phyloP scores from a whole-genome alignment of 2,329 filamentous ascomycete genomes.

The Alternaria ventricosa region DNA sequence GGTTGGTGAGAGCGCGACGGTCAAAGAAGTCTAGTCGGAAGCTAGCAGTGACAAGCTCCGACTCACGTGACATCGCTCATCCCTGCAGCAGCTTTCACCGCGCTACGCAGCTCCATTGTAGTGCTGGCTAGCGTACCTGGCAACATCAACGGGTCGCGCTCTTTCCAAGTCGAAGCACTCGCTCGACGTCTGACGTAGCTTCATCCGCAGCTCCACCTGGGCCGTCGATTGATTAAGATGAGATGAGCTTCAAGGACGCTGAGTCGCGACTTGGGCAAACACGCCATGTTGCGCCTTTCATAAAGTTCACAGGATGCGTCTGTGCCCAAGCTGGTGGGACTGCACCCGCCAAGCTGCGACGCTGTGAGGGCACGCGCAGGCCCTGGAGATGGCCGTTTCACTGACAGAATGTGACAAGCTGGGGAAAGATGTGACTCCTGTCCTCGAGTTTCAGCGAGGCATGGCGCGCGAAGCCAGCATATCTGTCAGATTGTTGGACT shows the following conservation, averaged over 20 bases:
- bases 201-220: not conserved
- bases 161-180: not conserved
- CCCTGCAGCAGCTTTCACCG: conserved; percentile 16
- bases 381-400: conserved; percentile 7
- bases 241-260: not conserved
- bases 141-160: not conserved
- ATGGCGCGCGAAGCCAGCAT: not conserved
- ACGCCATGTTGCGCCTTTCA: conserved; percentile 3
- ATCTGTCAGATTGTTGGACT: not conserved
- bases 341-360: conserved; percentile 6
- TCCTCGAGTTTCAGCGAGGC: not conserved
- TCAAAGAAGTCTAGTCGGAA: conserved; percentile 9
- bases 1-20: conserved; percentile 28
- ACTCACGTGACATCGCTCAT: conserved; percentile 22
- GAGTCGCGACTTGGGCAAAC: conserved; percentile 9
- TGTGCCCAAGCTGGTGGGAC: conserved; percentile 11
- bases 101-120: not conserved
- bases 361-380: not conserved
- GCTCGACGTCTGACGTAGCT: not conserved
- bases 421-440: not conserved
- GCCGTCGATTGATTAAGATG: not conserved
- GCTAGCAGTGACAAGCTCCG: conserved; percentile 8
- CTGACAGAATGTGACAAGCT: conserved; percentile 1
- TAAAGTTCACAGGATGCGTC: not conserved
- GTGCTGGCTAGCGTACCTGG: not conserved